Base-by-base conservation (phyloP, 75 land plant species). In the Selaginella moellendorffii region DNA sequence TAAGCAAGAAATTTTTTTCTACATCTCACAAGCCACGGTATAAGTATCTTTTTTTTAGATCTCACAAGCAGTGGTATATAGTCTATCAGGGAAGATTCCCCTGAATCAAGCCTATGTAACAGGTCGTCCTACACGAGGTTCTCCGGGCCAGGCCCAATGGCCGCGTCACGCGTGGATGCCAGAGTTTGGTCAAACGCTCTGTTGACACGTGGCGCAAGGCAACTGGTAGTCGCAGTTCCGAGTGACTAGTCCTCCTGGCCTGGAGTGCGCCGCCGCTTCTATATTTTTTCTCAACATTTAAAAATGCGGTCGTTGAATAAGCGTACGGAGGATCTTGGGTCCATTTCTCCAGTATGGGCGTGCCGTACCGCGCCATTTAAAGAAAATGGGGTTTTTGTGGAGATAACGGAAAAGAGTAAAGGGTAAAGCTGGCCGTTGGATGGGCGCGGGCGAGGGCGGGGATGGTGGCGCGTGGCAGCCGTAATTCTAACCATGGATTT, bases 321-420 rank as follows among this genome's bases (percentile, higher is more conserved):
- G 14, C 46, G 46, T 36, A 36, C 46, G 46, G 46, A 36, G 46
- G 46, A 36, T 36, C 46, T 36, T 36, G 46, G 46, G 46, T 36
- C 46, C 14, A 36, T 36, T 36, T 36, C 14, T n/a, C n/a, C n/a
- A n/a, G n/a, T n/a, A n/a, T n/a, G n/a, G n/a, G n/a, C n/a, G n/a
- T n/a, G n/a, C 46, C 46, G 46, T 36, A 36, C 46, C 14, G 46
- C 46, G 10, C 46, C 46, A 36, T 36, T 36, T 36, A 36, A 36
- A 36, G 46, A 36, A 36, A 36, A 36, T 36, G 46, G 46, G 46
- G 5, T 5, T 14, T 36, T 36, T 36, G 46, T 14, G 46, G 46
- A n/a, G n/a, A n/a, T 36, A 36, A 36, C 46, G 46, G 46, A 36
- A 36, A 36, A 36, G 14, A 36, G 46, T 5, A 36, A 14, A 5